phyloP scores from a whole-genome alignment of 306 rosid species.

The Acacia confusa region DNA sequence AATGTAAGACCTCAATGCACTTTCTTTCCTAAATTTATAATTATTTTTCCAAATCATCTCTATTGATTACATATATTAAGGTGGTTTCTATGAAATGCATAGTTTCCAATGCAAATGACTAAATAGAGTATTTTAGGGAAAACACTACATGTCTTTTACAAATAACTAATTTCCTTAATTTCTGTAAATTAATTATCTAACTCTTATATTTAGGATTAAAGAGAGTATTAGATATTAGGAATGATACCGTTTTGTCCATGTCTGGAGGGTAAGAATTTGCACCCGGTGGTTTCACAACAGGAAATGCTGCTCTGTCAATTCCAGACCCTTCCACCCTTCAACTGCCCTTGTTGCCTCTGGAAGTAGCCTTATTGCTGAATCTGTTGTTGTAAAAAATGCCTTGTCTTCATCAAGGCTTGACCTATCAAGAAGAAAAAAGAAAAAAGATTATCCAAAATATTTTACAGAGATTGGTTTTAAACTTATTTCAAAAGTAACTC shows the following conservation, averaged over 20 bases:
- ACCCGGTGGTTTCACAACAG: conserved; percentile 68
- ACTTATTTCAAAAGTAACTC: background rate
- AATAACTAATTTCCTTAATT: too few relatives aligned
- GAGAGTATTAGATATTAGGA: background rate
- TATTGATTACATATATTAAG: background rate
- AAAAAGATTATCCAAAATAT: background rate
- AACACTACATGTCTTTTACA: background rate
- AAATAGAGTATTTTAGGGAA: too few relatives aligned
- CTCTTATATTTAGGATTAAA: background rate
- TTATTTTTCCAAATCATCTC: background rate
- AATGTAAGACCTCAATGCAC: background rate
- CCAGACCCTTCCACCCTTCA: conserved; percentile 70
- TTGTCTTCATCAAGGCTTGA: conserved; percentile 82
- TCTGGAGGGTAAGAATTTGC: conserved; percentile 96
- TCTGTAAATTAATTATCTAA: too few relatives aligned
- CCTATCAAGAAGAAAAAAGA: conserved; percentile 52
- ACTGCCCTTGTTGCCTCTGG: conserved; percentile 63
- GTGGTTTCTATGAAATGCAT: too few relatives aligned
- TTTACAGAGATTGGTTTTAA: background rate
- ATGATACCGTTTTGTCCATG: conserved; percentile 78
- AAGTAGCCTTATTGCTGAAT: conserved; percentile 74
- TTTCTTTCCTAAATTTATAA: background rate
- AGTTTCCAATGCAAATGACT: background rate
- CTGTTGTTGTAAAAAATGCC: conserved; percentile 87
- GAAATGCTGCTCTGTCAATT: conserved; percentile 87